phyloP scores from a whole-genome alignment of 768 basidiomycete species.

The Fibroporia radiculosa region DNA sequence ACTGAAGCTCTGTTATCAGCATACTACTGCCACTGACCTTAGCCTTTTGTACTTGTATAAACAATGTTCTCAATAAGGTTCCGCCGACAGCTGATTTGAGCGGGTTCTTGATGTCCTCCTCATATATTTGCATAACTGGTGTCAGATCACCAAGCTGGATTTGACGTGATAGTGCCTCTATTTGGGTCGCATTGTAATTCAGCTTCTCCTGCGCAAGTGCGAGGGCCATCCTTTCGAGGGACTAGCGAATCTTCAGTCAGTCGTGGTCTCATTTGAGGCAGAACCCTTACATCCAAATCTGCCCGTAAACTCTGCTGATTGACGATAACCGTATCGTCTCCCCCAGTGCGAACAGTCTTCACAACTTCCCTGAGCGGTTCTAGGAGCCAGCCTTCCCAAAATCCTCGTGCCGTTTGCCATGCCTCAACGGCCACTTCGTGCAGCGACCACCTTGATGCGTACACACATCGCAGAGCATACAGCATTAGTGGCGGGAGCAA shows the following conservation, averaged over 20 bases:
- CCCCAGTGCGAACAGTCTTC: slow-evolving; percentile 76
- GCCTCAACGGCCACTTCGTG: slow-evolving; percentile 50
- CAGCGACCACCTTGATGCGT: slow-evolving; percentile 53
- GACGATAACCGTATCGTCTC: slow-evolving; percentile 69
- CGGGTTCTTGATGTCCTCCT: slow-evolving; percentile 87
- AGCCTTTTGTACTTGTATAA: slow-evolving; percentile 93
- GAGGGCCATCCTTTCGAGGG: slow-evolving; percentile 87
- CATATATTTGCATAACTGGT: slow-evolving; percentile 79
- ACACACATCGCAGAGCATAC: slow-evolving; percentile 41
- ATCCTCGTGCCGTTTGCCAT: slow-evolving; percentile 58
- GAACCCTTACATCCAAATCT: slow-evolving; percentile 62
- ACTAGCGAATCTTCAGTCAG: slow-evolving; percentile 47
- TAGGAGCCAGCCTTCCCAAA: slow-evolving; percentile 77
- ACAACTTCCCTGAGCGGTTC: slow-evolving; percentile 80
- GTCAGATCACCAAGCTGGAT: slow-evolving; percentile 81
- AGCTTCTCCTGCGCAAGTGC: slow-evolving; percentile 79
- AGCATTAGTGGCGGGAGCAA: slow-evolving; percentile 64
- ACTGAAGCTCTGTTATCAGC: too few species aligned
- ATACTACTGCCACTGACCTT: slow-evolving; percentile 63
- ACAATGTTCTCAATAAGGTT: slow-evolving; percentile 71
- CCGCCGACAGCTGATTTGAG: slow-evolving; percentile 75
- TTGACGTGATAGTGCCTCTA: slow-evolving; percentile 56
- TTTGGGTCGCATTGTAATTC: slow-evolving; percentile 50
- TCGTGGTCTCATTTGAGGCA: neutral
- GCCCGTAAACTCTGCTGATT: slow-evolving; percentile 76